These are phyloP conservation scores for Globisporangium emineosum DNA, from an alignment of 352 stramenopile genomes.

Conservation along the genomic window DNA sequence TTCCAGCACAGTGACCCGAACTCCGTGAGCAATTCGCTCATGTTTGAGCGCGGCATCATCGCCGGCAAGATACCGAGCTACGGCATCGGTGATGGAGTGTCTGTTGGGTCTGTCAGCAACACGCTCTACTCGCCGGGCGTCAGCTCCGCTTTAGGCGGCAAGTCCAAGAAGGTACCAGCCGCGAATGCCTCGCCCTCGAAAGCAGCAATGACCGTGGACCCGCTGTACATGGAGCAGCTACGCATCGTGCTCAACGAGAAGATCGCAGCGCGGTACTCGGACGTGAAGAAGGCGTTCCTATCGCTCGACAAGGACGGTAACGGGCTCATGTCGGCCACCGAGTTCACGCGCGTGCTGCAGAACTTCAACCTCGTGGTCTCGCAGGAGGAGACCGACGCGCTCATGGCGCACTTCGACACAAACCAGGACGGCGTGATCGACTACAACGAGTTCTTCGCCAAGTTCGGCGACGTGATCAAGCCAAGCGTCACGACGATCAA, in stretches of 20 bases:
- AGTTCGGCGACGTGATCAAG: constrained; percentile 54
- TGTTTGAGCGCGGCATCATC: constrained; percentile 30
- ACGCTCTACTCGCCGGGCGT: constrained; percentile 55
- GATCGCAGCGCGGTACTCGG: constrained; percentile 33
- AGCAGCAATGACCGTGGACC: constrained; percentile 16
- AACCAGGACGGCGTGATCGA: constrained; percentile 45
- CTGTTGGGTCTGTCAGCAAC: constrained; percentile 28
- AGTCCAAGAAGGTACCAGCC: constrained; percentile 10
- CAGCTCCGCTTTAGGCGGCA: constrained; percentile 26
- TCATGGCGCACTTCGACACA: constrained; percentile 34
- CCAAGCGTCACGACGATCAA: constrained; percentile 26
- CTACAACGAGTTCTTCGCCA: constrained; percentile 59
- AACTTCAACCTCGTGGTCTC: constrained; percentile 46
- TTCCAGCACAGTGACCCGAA: constrained; percentile 71
- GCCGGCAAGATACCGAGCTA: constrained; percentile 19
- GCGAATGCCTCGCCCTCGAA: constrained; percentile 3
- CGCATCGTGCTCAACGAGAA: constrained; percentile 60
- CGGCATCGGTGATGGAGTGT: constrained; percentile 12
- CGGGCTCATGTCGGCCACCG: constrained; percentile 34
- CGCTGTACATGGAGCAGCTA: constrained; percentile 51
- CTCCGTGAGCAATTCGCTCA: constrained; percentile 59
- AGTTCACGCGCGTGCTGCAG: constrained; percentile 50
- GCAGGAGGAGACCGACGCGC: constrained; percentile 31
- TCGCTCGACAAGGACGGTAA: constrained; percentile 40
- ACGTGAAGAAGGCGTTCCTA: constrained; percentile 49